Evolutionary conservation across 2,329 filamentous ascomycete species (phyloP), one percentile per base, ranked within the genome.

Genomic region (Pyrenophora teres): DNA sequence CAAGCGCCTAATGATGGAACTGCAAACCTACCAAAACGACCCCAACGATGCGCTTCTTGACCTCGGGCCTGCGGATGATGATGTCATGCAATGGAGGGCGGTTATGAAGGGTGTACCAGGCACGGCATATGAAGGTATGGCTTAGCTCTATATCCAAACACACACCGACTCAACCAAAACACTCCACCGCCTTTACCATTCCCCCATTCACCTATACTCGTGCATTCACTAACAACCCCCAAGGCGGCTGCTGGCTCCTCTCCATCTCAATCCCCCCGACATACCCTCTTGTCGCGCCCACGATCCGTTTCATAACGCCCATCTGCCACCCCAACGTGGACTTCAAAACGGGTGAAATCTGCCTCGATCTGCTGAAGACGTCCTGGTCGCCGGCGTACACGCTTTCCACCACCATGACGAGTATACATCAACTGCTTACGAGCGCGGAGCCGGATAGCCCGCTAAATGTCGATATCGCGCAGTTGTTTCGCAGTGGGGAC

Each of bases 341-440:
- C 49, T 73, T 73, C 63, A 65, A 81, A 62, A 92, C 85, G 2
- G 94, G 94, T 63, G 92, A 97, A 76, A 94, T 99, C 69, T 99
- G 94, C 74, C 84, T 97, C 23, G 94, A 97, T 70, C 81, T 97
- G 56, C 81, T 99, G 43, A 85, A 83, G 54, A 79, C 77, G 0
- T 82, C 83, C 15, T 97, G 93, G 93, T 88, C 89, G 52, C 90
- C 92, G 1, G 86, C 90, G 15, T 94, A 96, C 74, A 92, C 87
- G 35, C 82, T 97, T 16, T 82, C 87, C 31, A 84, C 87, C 66
- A 88, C 87, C 55, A 77, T 93, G 66, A 87, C 88, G 63, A 85
- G 85, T 40, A 82, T 93, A 58, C 83, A 88, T 60, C 82, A 89
- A 77, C 79, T 94, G 63, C 78, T 90, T 51, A 80, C 76, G 21